Percentiles rank a stretch among this genome's conserved stretches.
These are phyloP conservation scores for Zangia roseola DNA, from an alignment of 768 basidiomycete genomes.

Conservation along the genomic window DNA sequence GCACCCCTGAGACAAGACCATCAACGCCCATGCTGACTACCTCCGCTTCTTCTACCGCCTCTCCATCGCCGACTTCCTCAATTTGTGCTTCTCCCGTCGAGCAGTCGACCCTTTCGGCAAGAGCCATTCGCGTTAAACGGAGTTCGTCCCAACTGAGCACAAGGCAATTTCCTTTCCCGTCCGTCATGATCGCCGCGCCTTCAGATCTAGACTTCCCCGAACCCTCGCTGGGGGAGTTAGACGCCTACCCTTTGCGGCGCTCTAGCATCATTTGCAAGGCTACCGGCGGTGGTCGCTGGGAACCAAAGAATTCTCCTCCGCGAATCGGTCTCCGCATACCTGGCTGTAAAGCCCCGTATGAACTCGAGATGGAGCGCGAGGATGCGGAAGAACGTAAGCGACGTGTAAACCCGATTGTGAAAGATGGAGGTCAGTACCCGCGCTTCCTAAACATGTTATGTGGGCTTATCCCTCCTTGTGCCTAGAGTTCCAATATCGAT, in stretches of 20 bases:
- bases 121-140: slow-evolving; percentile 20
- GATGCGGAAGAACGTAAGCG: slow-evolving; percentile 51
- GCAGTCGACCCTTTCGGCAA: slow-evolving; percentile 20
- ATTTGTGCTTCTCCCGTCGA: slow-evolving; percentile 35
- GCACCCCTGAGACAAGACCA: slow-evolving; percentile 39
- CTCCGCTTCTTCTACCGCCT: slow-evolving; percentile 30
- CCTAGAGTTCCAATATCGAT: slow-evolving; percentile 65
- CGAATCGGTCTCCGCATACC: slow-evolving; percentile 51
- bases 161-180: slow-evolving; percentile 26
- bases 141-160: slow-evolving; percentile 31
- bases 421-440: slow-evolving; percentile 46
- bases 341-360: slow-evolving; percentile 65
- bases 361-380: slow-evolving; percentile 68
- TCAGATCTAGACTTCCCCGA: slow-evolving; percentile 34
- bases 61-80: slow-evolving; percentile 34
- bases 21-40: slow-evolving; percentile 39
- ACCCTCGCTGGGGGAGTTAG: slow-evolving; percentile 66
- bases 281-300: slow-evolving; percentile 78
- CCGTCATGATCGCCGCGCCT: slow-evolving; percentile 15
- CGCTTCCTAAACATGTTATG: not conserved
- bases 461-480: not conserved
- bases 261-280: slow-evolving; percentile 73
- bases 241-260: slow-evolving; percentile 69
- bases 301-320: slow-evolving; percentile 54
- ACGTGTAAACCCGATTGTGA: slow-evolving; percentile 61